Percentiles rank a stretch among this genome's conserved stretches.
These are phyloP conservation scores for Athelia psychrophila DNA, from an alignment of 1,284 basidiomycete genomes.

Conservation along the genomic window DNA sequence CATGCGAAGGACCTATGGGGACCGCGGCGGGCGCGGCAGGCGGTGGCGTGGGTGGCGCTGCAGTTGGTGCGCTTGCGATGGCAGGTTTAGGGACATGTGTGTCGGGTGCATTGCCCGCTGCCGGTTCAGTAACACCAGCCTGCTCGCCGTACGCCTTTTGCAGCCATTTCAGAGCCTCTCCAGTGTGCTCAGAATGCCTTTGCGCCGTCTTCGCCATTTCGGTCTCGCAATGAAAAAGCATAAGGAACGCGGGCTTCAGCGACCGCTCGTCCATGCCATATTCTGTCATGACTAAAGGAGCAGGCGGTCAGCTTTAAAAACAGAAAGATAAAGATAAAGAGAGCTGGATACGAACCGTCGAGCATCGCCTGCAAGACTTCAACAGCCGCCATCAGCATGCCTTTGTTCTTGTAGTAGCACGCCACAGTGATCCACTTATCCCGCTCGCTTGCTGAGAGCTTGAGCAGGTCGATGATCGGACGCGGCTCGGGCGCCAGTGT, in stretches of 20 bases:
- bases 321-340: background rate
- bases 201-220: background rate
- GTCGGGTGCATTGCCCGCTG: background rate
- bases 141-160: background rate
- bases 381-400: background rate
- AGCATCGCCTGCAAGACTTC: background rate
- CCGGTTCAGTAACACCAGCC: too few species aligned
- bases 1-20: background rate
- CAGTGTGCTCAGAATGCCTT: background rate
- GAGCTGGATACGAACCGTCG: background rate
- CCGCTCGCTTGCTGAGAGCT: background rate
- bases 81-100: background rate
- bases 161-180: background rate
- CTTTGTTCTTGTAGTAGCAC: background rate
- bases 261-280: background rate
- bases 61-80: too few species aligned
- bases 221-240: background rate
- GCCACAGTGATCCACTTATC: background rate
- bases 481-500: background rate
- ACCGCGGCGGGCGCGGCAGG: background rate
- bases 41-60: background rate
- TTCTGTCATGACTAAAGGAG: background rate
- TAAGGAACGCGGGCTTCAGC: background rate
- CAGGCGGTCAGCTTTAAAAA: background rate
- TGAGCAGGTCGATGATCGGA: background rate